A percentile compares a stretch with the other conserved stretches of the same genome.
phyloP scores from a whole-genome alignment of 176 grass and related monocot genomes.

The Aegilops speltoides region DNA sequence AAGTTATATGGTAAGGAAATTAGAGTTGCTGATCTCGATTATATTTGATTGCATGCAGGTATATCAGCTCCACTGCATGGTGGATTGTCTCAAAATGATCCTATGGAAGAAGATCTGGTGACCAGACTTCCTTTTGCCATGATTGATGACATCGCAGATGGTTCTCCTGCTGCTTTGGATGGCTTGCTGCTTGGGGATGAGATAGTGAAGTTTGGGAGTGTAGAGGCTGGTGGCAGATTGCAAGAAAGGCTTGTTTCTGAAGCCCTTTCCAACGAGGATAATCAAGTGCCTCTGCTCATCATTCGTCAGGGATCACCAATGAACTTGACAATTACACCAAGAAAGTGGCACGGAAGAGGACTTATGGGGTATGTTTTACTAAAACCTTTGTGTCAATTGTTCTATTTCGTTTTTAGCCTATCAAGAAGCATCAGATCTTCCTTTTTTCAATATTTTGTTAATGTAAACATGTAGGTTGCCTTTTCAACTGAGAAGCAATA shows the following conservation, averaged over 20 bases:
- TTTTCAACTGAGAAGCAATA: too few species aligned
- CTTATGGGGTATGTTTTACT: conserved; percentile 75
- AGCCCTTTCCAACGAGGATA: conserved; percentile 59
- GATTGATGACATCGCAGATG: conserved; percentile 88
- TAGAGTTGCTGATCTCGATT: conserved; percentile 7
- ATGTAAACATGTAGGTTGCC: background rate
- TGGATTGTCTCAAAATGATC: conserved; percentile 51
- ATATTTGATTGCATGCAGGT: conserved; percentile 40
- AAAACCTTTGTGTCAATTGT: background rate
- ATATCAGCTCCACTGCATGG: conserved; percentile 17
- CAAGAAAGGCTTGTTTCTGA: conserved; percentile 74
- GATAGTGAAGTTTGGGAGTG: conserved; percentile 89
- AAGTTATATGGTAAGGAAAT: background rate
- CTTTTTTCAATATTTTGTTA: background rate
- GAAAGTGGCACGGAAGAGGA: conserved; percentile 78
- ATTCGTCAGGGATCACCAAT: conserved; percentile 60
- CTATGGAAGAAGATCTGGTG: conserved; percentile 61
- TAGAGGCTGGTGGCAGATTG: conserved; percentile 67
- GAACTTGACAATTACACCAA: conserved; percentile 74
- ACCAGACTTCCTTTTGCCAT: conserved; percentile 73
- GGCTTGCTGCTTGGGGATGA: conserved; percentile 86
- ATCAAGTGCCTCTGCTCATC: conserved; percentile 54
- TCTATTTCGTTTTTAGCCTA: background rate
- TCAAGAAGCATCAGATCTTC: background rate
- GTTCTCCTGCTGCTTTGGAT: conserved; percentile 70